Conservation (phyloP, 2,329 filamentous ascomycete genomes). For the Botrytis aclada region DNA sequence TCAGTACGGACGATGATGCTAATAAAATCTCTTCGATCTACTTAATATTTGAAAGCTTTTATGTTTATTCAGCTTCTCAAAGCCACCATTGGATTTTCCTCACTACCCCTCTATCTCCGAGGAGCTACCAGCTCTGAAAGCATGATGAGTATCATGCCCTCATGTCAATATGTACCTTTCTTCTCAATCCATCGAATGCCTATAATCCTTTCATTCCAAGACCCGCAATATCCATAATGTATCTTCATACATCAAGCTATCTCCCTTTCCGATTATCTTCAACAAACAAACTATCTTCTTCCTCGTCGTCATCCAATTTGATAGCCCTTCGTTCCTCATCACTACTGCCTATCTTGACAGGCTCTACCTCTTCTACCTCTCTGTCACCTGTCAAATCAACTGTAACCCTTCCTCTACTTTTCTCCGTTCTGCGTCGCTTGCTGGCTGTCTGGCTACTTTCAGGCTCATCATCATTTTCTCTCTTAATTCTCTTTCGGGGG, state of each 20-base stretch:
- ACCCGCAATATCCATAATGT: too few species aligned
- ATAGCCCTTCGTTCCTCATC: too few species aligned
- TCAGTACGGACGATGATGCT: neutral
- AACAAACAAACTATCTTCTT: too few species aligned
- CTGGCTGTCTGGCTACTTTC: neutral
- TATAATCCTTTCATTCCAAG: neutral
- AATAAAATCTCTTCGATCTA: neutral
- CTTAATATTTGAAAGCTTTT: neutral
- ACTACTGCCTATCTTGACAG: too few species aligned
- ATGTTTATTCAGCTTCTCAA: neutral
- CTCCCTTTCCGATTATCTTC: too few species aligned
- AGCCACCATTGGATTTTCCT: too few species aligned
- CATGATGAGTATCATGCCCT: neutral
- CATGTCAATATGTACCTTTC: neutral
- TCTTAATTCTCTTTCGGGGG: neutral
- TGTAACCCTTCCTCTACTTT: neutral
- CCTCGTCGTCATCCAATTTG: too few species aligned
- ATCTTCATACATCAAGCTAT: too few species aligned
- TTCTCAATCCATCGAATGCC: neutral
- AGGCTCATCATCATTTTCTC: neutral
- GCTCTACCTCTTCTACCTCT: neutral
- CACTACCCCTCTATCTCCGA: neutral
- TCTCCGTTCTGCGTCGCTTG: neutral
- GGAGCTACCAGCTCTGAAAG: neutral
- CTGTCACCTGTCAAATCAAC: neutral